phyloP scores from a whole-genome alignment of 208 protist genomes.

The Trypanosoma theileri region DNA sequence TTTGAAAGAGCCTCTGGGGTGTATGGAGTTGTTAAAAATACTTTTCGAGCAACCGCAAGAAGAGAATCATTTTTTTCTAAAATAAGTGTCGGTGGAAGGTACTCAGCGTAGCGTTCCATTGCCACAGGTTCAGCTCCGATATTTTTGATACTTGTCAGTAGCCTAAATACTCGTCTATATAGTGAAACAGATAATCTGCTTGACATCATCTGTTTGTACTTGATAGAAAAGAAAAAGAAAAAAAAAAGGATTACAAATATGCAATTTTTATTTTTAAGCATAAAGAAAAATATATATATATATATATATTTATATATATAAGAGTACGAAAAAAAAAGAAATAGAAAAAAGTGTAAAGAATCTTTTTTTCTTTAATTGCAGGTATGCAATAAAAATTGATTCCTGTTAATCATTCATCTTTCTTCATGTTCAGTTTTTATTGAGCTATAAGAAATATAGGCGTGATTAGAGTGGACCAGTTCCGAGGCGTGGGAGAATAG shows the following conservation, averaged over 20 bases:
- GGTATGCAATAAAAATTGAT: too few species aligned
- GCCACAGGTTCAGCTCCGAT: conserved; percentile 20
- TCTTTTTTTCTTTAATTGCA: too few species aligned
- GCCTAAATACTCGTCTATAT: conserved; percentile 20
- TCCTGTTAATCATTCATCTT: too few species aligned
- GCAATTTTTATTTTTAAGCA: neutral
- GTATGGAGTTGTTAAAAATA: conserved; percentile 30
- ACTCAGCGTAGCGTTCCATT: conserved; percentile 47
- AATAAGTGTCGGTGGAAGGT: conserved; percentile 33
- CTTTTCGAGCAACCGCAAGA: conserved; percentile 29
- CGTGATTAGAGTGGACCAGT: conserved; percentile 37
- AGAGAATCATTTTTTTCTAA: conserved; percentile 28
- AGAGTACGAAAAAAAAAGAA: too few species aligned
- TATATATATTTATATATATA: too few species aligned
- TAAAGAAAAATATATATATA: neutral
- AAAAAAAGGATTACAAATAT: neutral
- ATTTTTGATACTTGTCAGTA: conserved; percentile 6
- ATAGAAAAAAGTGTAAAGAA: too few species aligned
- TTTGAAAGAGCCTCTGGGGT: conserved; percentile 26
- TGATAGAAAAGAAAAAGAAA: conserved; percentile 1
- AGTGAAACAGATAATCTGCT: conserved; percentile 6
- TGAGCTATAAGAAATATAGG: neutral
- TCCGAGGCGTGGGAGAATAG: conserved; percentile 91
- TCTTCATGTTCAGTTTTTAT: too few species aligned
- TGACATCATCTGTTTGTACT: neutral